Conservation (phyloP, 2,329 filamentous ascomycete genomes). For the Pseudogymnoascus sp. region DNA sequence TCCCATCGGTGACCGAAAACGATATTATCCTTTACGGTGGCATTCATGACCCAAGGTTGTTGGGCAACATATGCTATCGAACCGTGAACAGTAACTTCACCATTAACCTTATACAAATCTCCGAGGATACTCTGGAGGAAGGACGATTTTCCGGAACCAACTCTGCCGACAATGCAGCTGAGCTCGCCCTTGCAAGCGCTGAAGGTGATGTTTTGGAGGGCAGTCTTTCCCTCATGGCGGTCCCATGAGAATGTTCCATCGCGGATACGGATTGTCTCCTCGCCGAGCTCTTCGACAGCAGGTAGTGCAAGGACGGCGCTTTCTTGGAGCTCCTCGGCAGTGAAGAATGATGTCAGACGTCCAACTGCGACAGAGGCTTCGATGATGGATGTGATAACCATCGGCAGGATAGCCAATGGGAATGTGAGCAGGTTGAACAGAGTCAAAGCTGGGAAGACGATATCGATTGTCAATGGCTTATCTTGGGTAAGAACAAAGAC, state of each 20-base stretch:
- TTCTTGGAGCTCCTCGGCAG: conserved; percentile 79
- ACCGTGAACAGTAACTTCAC: conserved; percentile 75
- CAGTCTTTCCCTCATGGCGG: conserved; percentile 63
- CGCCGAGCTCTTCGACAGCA: conserved; percentile 66
- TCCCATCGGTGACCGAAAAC: conserved; percentile 94
- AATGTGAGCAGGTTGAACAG: conserved; percentile 96
- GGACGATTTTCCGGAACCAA: conserved; percentile 93
- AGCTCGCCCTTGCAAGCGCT: conserved; percentile 87
- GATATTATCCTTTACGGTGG: conserved; percentile 94
- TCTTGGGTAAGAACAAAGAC: conserved; percentile 85
- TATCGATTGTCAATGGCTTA: conserved; percentile 78
- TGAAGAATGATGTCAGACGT: conserved; percentile 77
- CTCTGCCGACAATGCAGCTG: conserved; percentile 84
- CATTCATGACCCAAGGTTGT: conserved; percentile 94
- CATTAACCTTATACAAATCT: conserved; percentile 83
- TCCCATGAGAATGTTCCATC: conserved; percentile 95
- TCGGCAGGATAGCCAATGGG: conserved; percentile 85
- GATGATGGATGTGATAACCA: conserved; percentile 96
- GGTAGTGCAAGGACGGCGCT: conserved; percentile 70
- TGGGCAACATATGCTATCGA: conserved; percentile 87
- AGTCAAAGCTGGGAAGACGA: conserved; percentile 88
- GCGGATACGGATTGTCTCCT: conserved; percentile 76
- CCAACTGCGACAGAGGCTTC: conserved; percentile 90
- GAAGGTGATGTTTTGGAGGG: conserved; percentile 78
- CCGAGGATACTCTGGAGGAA: conserved; percentile 82